Base-by-base conservation (phyloP, 1,284 basidiomycete genomes). In the Ganoderma lucidum region DNA sequence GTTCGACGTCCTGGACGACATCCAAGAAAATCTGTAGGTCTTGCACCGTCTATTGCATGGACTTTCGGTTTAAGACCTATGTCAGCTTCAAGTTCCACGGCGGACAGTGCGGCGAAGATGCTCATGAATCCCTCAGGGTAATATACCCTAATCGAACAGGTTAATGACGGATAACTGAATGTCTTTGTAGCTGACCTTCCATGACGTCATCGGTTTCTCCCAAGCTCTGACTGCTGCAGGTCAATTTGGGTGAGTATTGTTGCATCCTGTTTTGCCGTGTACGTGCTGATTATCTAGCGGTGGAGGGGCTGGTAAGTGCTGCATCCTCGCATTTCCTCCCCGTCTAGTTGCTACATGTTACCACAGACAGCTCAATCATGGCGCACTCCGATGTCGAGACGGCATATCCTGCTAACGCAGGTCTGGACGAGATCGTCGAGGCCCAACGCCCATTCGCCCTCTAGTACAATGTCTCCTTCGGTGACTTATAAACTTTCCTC, bases 341-440 rank as follows among this genome's bases (percentile, higher is more conserved):
- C 23, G 30, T 23, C 6, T 6, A 15, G 6, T 32, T 39, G 35
- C 19, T 30, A 30, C 2, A 65, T 58, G 1, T 41, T 12, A 8
- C n/a, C 58, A n/a, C 63, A 74, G 77, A 77, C 45, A 77, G 78
- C 15, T 80, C 79, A 4, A 77, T 79, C 68, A 72, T 74, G 48
- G 71, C 73, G 28, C 78, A 78, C 71, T 37, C 71, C 45, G 73
- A 72, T 45, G 72, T 74, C 63, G 79, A 79, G 70, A 69, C 75
- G 28, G 41, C 64, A 17, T 68, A 74, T 70, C 71, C 77, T 45
- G 75, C 76, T 23, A 79, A 78, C 68, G 62, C 70, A 44, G 78
- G 78, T 48, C 73, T 79, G 44, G 79, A 79, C 68, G 77, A 79
- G 3, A 78, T 79, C 69, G 72, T 80, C 61, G 72, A 73, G 28